phyloP scores from a whole-genome alignment of 176 grass and related monocot species.

The Bromus sterilis region DNA sequence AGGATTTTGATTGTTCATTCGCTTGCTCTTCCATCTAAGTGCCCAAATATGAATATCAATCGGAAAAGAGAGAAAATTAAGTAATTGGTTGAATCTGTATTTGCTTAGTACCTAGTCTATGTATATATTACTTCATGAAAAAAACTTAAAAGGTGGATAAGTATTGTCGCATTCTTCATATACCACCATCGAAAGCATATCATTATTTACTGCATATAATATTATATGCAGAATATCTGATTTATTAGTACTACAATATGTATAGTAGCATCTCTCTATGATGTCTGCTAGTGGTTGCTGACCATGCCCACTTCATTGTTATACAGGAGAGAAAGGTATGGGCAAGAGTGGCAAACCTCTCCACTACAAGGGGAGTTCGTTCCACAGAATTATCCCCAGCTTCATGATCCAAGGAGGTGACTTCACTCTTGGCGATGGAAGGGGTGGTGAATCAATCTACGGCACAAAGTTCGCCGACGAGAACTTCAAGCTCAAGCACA shows the following conservation, averaged over 20 bases:
- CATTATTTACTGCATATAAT: background rate
- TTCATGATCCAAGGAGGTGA: constrained; percentile 99
- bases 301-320: background rate
- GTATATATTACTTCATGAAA: background rate
- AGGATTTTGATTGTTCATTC: background rate
- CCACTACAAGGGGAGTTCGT: constrained; percentile 87
- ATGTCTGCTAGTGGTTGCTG: background rate
- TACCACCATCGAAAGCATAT: background rate
- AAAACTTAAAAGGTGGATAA: background rate
- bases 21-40: background rate
- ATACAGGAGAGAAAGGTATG: constrained; percentile 83
- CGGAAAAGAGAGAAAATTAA: background rate
- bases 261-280: background rate
- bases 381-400: constrained; percentile 96
- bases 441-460: constrained; percentile 95
- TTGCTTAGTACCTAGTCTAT: background rate
- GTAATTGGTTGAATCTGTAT: background rate
- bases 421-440: constrained; percentile 92
- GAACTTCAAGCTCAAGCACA: constrained; percentile 99
- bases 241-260: background rate
- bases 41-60: background rate
- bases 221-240: background rate
- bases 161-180: background rate
- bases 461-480: constrained; percentile 83
- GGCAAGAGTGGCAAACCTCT: constrained; percentile 87